These are phyloP conservation scores for Larix sibirica DNA, from an alignment of 83 land plant genomes.

Conservation along the genomic window DNA sequence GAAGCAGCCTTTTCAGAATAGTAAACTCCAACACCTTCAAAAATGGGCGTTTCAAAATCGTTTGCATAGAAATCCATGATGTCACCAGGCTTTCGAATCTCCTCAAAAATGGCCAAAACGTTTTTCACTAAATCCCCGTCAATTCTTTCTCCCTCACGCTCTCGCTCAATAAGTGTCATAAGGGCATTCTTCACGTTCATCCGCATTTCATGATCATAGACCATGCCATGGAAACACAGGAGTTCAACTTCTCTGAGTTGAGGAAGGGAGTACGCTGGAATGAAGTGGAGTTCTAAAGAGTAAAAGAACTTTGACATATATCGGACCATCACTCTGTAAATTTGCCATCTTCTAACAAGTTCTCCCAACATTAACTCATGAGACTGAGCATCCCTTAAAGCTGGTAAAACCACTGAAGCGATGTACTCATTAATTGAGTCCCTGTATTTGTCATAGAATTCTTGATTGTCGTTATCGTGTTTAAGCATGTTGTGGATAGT, in stretches of 20 bases:
- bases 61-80: slow-evolving; percentile 26
- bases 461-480: not conserved
- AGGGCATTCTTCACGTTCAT: not conserved
- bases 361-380: slow-evolving; percentile 31
- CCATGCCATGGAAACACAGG: not conserved
- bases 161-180: slow-evolving; percentile 22
- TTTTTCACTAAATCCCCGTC: slow-evolving; percentile 48
- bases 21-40: slow-evolving; percentile 70
- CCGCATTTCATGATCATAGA: too few species aligned
- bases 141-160: slow-evolving; percentile 51
- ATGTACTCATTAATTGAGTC: not conserved
- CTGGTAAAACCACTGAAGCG: slow-evolving; percentile 30
- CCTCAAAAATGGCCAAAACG: slow-evolving; percentile 43
- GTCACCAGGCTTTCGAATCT: slow-evolving; percentile 31
- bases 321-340: slow-evolving; percentile 47
- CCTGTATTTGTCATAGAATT: not conserved
- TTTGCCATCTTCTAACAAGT: slow-evolving; percentile 40
- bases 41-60: slow-evolving; percentile 47
- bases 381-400: slow-evolving; percentile 33
- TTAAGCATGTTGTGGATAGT: too few species aligned
- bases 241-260: not conserved
- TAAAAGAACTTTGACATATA: slow-evolving; percentile 36
- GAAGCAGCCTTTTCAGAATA: slow-evolving; percentile 72
- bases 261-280: not conserved
- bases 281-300: slow-evolving; percentile 26